These are phyloP conservation scores for Penicillium digitatum DNA, from an alignment of 2,329 filamentous ascomycete species.

Conservation along the genomic window DNA sequence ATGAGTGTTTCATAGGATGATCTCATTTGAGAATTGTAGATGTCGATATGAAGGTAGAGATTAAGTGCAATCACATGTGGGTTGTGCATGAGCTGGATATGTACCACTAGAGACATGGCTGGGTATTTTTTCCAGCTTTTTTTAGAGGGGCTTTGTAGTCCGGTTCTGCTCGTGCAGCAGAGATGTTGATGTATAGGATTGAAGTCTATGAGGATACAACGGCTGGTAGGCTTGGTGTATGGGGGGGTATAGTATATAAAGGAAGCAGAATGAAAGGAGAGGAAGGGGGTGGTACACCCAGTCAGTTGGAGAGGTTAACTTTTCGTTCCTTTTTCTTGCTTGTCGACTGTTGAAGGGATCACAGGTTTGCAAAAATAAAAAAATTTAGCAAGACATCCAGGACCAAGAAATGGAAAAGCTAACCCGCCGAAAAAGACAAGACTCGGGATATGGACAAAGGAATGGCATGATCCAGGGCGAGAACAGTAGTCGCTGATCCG, in stretches of 20 bases:
- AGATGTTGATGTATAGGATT: neutral
- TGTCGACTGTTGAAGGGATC: neutral
- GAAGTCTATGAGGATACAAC: slow-evolving; percentile 5
- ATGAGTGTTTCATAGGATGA: neutral
- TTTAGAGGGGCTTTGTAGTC: neutral
- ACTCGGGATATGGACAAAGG: slow-evolving; percentile 21
- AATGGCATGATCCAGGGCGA: slow-evolving; percentile 31
- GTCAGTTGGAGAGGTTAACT: neutral
- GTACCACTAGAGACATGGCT: neutral
- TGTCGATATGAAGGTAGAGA: too few species aligned
- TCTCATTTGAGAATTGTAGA: neutral
- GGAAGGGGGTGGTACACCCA: neutral
- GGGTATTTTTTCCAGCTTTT: neutral
- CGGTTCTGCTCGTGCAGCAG: neutral
- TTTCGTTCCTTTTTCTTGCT: neutral
- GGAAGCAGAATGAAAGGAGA: neutral
- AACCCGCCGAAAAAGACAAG: slow-evolving; percentile 3
- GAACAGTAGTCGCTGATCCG: slow-evolving; percentile 34
- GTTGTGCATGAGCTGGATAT: neutral
- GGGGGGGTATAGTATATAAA: slow-evolving; percentile 3
- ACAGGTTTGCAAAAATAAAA: too few species aligned
- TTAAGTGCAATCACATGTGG: neutral
- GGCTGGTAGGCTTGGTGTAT: neutral
- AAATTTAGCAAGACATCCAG: neutral
- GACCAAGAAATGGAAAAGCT: neutral